phyloP scores from a whole-genome alignment of 805 yeast species.

The Citeromyces nyonsensis region DNA sequence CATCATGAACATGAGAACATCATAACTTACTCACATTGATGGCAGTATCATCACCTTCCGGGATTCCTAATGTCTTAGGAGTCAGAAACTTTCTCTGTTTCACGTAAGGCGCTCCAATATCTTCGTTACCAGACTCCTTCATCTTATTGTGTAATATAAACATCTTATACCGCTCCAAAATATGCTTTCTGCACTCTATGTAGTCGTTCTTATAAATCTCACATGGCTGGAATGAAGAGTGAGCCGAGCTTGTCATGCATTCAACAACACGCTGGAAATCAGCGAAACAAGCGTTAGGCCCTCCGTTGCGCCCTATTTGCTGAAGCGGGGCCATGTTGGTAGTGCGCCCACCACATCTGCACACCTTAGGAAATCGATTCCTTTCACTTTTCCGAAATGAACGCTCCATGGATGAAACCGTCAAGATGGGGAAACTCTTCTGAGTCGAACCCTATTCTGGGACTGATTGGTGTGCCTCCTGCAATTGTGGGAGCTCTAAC shows the following conservation, averaged over 20 bases:
- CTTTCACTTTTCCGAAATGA: no score
- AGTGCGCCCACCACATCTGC: no score
- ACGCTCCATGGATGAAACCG: no score
- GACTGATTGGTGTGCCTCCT: slow-evolving; percentile 1
- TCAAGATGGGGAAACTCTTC: no score
- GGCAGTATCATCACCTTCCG: slow-evolving; percentile 15
- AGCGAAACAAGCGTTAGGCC: slow-evolving; percentile 21
- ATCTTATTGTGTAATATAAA: slow-evolving; percentile 16
- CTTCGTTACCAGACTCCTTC: slow-evolving; percentile 13
- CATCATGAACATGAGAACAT: no score
- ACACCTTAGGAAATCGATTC: no score
- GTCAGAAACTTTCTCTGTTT: slow-evolving; percentile 19
- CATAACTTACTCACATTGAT: neutral
- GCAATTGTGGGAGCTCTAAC: slow-evolving; percentile 20
- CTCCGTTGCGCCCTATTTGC: slow-evolving; percentile 13
- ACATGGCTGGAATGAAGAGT: slow-evolving; percentile 15
- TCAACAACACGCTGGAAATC: slow-evolving; percentile 20
- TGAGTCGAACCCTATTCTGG: neutral
- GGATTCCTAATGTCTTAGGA: slow-evolving; percentile 20
- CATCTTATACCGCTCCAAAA: slow-evolving; percentile 18
- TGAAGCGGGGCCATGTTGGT: slow-evolving; percentile 7
- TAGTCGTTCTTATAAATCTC: slow-evolving; percentile 15
- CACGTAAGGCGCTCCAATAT: slow-evolving; percentile 21
- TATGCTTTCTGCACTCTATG: slow-evolving; percentile 20
- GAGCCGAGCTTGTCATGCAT: slow-evolving; percentile 18